Base-by-base conservation (phyloP, 768 basidiomycete species). In the Daedalea quercina region DNA sequence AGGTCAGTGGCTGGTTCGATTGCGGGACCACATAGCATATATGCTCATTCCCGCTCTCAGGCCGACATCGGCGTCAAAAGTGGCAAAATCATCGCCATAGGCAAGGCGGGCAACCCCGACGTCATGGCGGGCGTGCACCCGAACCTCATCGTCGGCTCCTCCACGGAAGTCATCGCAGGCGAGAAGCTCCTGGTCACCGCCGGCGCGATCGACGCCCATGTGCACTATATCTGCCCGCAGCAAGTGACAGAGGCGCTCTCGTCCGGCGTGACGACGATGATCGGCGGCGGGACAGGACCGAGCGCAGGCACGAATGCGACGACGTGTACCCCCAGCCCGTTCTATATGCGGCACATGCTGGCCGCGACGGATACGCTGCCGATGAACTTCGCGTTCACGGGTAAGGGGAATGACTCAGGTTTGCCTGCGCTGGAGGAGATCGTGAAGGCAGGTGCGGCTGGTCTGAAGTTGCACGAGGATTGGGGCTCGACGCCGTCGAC, bases 31-130 rank as follows among this genome's bases (percentile, higher is more conserved):
- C 20, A 34, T 40, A 20, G 44, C 51, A 63, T 31, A 60, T 47
- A 11, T 25, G 13, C 41, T 44, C 24, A 51, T 22, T 33, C 25
- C 15, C 31, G 19, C 8, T 11, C 24, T 25, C 63, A 96, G 90
- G 95, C 95, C 19, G 96, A 98, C 63, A 91, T 99, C 47, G 95
- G 96, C 24, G 77, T 99, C 51, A 93, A 87, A 69, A 65, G 80
- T 51, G 94, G 94, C 0, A 60, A 72, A 34, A 97, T 98, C 56
- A 76, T 74, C 12, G 93, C 88, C 0, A 86, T 98, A 48, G 96
- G 95, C n/a, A 98, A 99, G 68, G 90, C 93, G 9, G 96, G 96
- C 1, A 99, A 98, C 67, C 94, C 93, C 2, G 93, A 97, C 63
- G 76, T 88, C 50, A 96, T 96, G 92, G 81, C 82, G 9, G 76